These are phyloP conservation scores for Adansonia rubrostipa DNA, from an alignment of 441 rosid genomes.

Conservation along the genomic window DNA sequence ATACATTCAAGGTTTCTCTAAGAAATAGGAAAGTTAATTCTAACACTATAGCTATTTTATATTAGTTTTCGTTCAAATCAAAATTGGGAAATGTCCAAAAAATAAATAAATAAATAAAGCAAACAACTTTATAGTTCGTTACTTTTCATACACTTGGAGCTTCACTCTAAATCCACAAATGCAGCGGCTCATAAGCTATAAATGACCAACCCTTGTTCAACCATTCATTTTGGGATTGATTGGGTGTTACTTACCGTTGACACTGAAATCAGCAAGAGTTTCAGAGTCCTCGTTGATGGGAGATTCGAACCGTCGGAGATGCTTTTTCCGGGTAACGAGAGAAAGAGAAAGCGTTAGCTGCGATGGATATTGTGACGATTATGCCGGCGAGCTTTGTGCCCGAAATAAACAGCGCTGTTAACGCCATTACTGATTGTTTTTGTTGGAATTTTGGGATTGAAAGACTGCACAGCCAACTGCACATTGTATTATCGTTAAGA, in stretches of 20 bases:
- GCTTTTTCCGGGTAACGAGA: conserved; percentile 66
- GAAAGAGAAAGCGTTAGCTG: conserved; percentile 77
- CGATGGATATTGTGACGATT: conserved; percentile 63
- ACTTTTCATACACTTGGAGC: background rate
- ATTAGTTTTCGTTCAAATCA: background rate
- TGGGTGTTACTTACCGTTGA: conserved; percentile 40
- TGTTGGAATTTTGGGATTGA: too few relatives aligned
- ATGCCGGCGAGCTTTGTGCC: conserved; percentile 77
- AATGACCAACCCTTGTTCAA: background rate
- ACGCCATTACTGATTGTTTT: conserved; percentile 37
- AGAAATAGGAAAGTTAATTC: background rate
- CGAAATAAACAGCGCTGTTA: conserved; percentile 50
- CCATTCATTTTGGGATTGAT: background rate
- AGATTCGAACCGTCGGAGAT: conserved; percentile 55
- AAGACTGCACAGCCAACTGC: too few relatives aligned
- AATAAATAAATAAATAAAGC: background rate
- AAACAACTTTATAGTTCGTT: background rate
- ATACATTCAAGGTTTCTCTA: background rate
- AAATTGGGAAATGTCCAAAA: background rate
- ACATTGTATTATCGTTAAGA: background rate
- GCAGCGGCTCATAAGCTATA: background rate
- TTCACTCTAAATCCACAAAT: background rate
- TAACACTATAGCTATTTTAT: background rate
- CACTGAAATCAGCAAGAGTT: conserved; percentile 70
- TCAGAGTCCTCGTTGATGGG: conserved; percentile 82